Conservation (phyloP, 139 green algal species). For the Prasinococcaceae sp. region DNA sequence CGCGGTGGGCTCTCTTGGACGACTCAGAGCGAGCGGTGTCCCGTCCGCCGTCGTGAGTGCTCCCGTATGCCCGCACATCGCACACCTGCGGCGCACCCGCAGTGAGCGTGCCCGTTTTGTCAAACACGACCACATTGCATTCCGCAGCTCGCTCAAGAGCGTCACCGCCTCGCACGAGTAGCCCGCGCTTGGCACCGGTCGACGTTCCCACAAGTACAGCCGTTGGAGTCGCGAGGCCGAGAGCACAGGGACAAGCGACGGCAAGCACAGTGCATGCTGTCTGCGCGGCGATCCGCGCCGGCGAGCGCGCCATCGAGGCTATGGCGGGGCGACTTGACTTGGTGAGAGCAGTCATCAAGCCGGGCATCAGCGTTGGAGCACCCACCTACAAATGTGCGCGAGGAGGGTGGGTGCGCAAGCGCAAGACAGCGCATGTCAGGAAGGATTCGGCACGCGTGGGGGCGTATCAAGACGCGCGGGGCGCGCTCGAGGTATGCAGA, state of each 20-base stretch:
- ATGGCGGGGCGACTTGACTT: too few species aligned
- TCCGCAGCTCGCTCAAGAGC: conserved; percentile 59
- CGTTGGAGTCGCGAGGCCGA: conserved; percentile 91
- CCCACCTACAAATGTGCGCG: neutral
- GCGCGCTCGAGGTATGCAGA: too few species aligned
- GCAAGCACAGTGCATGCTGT: conserved; percentile 86
- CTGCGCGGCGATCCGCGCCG: conserved; percentile 53
- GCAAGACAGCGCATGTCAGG: too few species aligned
- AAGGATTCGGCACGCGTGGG: too few species aligned
- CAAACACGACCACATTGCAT: conserved; percentile 67
- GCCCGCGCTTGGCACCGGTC: conserved; percentile 47
- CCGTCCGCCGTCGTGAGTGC: too few species aligned
- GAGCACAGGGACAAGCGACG: conserved; percentile 87
- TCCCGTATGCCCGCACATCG: neutral
- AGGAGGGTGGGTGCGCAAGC: neutral
- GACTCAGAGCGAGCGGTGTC: too few species aligned
- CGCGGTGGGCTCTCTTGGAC: neutral
- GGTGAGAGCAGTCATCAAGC: conserved; percentile 11
- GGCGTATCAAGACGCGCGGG: too few species aligned
- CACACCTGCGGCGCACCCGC: conserved; percentile 30
- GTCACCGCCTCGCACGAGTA: conserved; percentile 75
- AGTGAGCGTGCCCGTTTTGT: conserved; percentile 97
- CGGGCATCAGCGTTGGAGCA: conserved; percentile 12
- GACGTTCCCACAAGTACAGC: conserved; percentile 76
- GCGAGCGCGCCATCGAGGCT: conserved; percentile 3